Conservation (phyloP, 1,284 basidiomycete genomes). For the Porogramme epimiltina region DNA sequence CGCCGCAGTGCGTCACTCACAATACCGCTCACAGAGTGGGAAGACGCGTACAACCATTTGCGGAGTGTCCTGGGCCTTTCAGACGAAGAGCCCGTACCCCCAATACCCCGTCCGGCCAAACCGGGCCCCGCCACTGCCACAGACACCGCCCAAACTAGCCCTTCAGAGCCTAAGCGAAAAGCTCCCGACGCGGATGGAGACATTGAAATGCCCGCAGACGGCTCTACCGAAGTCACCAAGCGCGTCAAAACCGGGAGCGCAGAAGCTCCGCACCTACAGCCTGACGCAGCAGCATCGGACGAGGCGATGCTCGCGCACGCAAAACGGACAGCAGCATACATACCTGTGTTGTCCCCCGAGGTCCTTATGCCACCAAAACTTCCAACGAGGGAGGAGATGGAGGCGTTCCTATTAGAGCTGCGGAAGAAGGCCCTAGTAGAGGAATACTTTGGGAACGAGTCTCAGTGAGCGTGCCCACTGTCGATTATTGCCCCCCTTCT, state of each 20-base stretch:
- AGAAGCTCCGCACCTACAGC: constrained; percentile 2
- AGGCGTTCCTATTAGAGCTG: constrained; percentile 72
- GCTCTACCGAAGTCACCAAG: constrained; percentile 43
- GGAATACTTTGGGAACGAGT: constrained; percentile 64
- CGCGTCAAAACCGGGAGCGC: constrained; percentile 38
- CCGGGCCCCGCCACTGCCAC: constrained; percentile 26
- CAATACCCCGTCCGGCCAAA: constrained; percentile 47
- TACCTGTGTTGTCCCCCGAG: constrained; percentile 75
- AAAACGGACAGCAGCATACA: constrained; percentile 65
- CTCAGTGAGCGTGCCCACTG: constrained; percentile 2
- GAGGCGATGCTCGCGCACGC: constrained; percentile 50
- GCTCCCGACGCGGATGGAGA: constrained; percentile 46
- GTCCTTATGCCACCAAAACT: constrained; percentile 76
- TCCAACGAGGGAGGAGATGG: constrained; percentile 80
- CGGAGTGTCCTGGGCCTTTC: constrained; percentile 59
- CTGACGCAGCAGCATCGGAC: constrained; percentile 18
- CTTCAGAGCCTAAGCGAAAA: constrained; percentile 51
- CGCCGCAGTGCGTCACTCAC: too few relatives aligned
- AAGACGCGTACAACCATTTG: constrained; percentile 61
- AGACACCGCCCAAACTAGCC: constrained; percentile 20
- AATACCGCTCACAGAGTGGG: constrained; percentile 58
- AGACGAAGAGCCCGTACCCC: constrained; percentile 50
- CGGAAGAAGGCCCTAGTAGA: constrained; percentile 84
- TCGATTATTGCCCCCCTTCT: not conserved
- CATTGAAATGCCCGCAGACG: constrained; percentile 39